phyloP scores from a whole-genome alignment of 352 stramenopile species.

The Phytophthora cactorum region DNA sequence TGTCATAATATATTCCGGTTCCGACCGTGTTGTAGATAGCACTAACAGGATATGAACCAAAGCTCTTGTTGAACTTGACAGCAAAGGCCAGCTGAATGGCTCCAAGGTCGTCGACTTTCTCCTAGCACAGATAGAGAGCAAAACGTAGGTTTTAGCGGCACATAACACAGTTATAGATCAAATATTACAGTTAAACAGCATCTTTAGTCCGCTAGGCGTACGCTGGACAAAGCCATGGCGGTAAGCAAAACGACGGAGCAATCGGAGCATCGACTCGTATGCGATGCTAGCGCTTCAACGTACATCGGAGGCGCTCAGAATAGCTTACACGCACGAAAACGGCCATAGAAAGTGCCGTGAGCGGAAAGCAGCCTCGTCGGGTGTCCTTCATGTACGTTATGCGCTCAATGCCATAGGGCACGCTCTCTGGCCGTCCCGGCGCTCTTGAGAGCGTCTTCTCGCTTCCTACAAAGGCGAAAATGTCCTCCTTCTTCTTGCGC shows the following conservation, averaged over 20 bases:
- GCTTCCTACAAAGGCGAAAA: slow-evolving; percentile 9
- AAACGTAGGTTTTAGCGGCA: background rate
- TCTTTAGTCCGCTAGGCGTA: slow-evolving; percentile 8
- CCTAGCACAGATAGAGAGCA: slow-evolving; percentile 12
- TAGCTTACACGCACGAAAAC: slow-evolving; percentile 6
- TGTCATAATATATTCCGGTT: slow-evolving; percentile 17
- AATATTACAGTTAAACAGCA: background rate
- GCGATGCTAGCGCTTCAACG: background rate
- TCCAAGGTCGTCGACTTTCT: slow-evolving; percentile 8
- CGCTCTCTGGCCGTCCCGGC: slow-evolving; percentile 2
- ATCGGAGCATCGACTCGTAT: slow-evolving; percentile 4
- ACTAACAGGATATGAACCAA: slow-evolving; percentile 6
- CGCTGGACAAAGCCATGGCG: slow-evolving; percentile 19
- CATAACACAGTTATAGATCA: background rate
- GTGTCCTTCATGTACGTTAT: slow-evolving; percentile 22
- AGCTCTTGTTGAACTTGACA: slow-evolving; percentile 7
- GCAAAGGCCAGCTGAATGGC: slow-evolving; percentile 11
- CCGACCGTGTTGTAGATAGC: slow-evolving; percentile 8
- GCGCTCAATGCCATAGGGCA: slow-evolving; percentile 11
- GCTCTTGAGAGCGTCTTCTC: slow-evolving; percentile 5
- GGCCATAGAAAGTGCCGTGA: slow-evolving; percentile 3
- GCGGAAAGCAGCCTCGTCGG: background rate
- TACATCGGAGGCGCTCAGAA: slow-evolving; percentile 4
- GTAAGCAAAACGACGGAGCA: slow-evolving; percentile 18
- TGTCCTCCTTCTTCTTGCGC: background rate